Base-by-base conservation (phyloP, 169 alveolate species). In the Plasmodium gonderi region DNA sequence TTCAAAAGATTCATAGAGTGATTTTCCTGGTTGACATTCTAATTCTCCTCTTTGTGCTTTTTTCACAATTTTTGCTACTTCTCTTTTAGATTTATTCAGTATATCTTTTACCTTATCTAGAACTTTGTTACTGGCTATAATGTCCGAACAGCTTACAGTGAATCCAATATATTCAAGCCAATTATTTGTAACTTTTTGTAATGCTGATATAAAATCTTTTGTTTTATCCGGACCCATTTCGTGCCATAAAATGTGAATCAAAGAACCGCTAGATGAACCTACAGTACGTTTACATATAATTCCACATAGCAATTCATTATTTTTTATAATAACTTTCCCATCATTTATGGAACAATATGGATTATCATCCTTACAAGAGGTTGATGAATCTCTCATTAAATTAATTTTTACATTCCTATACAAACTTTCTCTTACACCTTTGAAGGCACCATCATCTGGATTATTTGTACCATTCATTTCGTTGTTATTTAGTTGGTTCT, bases 111-210 rank as follows among this genome's bases (percentile, higher is more conserved):
- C 99, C 76, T 95, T 95, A 82, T 95, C 95, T 90, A 97, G 80
- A 26, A 99, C 98, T 75, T 96, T 97, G 78, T 97, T 97, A 77
- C 98, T 98, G 26, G 99, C 99, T 79, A 98, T 98, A 51, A 99
- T 98, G 95, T 99, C 99, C 51, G 99, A 96, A 81, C 99, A 98
- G 20, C 99, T 99, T 1, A 99, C 99, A 1, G 99, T 99, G 95
- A 98, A 99, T 1, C 99, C 99, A 79, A 97, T 95, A 91, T 98
- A 97, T 20, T 98, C 97, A 60, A 99, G 97, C 99, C 99, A 99
- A 93, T 98, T 98, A 96, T 99, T 99, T 26, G 99, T 99, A 49
- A 99, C 98, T 96, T 98, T 98, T 93, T 99, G 99, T 54, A 96
- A 87, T 60, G 98, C 96, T 2, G 99, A 98, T 81, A 99, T 92